These are phyloP conservation scores for Themeda triandra DNA, from an alignment of 176 grass and related monocot genomes.

Conservation along the genomic window DNA sequence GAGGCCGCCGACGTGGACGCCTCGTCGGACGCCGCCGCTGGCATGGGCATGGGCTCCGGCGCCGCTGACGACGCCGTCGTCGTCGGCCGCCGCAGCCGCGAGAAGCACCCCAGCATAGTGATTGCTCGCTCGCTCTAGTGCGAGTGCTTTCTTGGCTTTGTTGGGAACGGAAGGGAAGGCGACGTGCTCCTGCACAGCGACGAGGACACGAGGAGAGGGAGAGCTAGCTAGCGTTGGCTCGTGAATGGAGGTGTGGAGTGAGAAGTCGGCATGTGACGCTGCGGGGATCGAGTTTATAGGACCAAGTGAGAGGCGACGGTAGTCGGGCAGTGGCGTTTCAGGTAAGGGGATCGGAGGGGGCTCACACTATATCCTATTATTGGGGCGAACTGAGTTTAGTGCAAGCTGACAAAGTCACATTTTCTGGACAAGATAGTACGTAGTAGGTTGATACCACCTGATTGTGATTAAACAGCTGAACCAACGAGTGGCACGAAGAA, in stretches of 20 bases:
- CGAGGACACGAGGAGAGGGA: background rate
- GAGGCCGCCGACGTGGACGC: conserved; percentile 32
- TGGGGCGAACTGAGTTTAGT: conserved; percentile 28
- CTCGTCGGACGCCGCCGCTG: conserved; percentile 15
- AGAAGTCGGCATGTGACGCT: conserved; percentile 3
- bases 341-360: background rate
- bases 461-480: background rate
- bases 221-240: background rate
- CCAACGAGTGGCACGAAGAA: background rate
- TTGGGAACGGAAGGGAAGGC: background rate
- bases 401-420: conserved; percentile 23
- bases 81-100: conserved; percentile 53
- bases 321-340: conserved; percentile 2
- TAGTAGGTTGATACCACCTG: background rate
- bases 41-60: conserved; percentile 20
- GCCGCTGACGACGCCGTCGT: background rate
- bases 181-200: background rate
- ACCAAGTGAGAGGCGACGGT: background rate
- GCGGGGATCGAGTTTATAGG: conserved; percentile 13
- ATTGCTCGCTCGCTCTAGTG: background rate
- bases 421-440: conserved; percentile 1
- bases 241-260: conserved; percentile 18
- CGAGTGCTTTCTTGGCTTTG: background rate
- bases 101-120: conserved; percentile 83
- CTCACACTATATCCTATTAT: conserved; percentile 13